These are phyloP conservation scores for Yamagishiella unicocca DNA, from an alignment of 139 green algal species.

Conservation along the genomic window DNA sequence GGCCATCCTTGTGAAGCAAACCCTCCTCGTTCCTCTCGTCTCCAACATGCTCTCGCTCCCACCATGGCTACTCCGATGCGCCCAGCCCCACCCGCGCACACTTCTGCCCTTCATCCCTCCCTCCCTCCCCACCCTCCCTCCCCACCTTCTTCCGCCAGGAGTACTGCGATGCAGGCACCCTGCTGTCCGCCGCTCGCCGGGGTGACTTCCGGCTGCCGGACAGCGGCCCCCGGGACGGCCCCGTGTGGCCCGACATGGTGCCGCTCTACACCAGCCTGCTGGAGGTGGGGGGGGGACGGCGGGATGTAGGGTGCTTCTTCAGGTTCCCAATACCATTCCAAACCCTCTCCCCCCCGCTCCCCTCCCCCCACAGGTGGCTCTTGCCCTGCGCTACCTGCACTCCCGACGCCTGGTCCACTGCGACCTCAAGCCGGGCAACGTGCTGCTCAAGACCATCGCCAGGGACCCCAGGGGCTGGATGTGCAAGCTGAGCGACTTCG, in stretches of 20 bases:
- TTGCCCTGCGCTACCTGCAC: constrained; percentile 44
- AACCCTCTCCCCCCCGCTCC: background rate
- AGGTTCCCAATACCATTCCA: background rate
- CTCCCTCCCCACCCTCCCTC: background rate
- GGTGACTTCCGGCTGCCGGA: constrained; percentile 38
- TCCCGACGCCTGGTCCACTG: constrained; percentile 33
- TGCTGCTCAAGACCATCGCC: constrained; percentile 26
- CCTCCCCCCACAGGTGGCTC: background rate
- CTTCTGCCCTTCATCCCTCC: background rate
- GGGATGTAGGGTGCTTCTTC: background rate
- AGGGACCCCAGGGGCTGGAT: constrained; percentile 31
- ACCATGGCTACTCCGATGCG: too few relatives aligned
- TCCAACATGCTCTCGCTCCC: too few relatives aligned
- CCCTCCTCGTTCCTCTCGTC: background rate
- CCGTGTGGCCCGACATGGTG: constrained; percentile 41
- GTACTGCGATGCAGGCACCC: constrained; percentile 43
- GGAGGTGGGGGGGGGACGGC: background rate
- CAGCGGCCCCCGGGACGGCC: constrained; percentile 34
- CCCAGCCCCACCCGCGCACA: too few relatives aligned
- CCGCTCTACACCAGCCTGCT: constrained; percentile 34
- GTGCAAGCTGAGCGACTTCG: constrained; percentile 43
- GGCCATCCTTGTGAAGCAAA: background rate
- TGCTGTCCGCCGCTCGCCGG: constrained; percentile 24
- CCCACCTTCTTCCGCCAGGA: background rate
- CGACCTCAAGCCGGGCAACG: constrained; percentile 45